A percentile compares a stretch with the other conserved stretches of the same genome.
Conservation (phyloP, 225 moss, liverwort and hornwort species). For the Pleurozium schreberi region DNA sequence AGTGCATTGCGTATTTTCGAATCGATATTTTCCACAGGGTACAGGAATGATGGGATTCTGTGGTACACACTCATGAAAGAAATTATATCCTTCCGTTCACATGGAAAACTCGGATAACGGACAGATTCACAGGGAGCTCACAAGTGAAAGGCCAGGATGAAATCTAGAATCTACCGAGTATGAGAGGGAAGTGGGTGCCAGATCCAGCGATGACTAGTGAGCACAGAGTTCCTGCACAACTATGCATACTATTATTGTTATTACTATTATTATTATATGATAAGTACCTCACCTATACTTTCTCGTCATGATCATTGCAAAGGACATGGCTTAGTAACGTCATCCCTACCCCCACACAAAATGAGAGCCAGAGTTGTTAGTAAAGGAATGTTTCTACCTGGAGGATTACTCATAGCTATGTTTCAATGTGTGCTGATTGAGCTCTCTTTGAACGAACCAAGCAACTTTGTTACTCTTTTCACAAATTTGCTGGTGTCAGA, state of each 20-base stretch:
- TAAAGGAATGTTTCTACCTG: background rate
- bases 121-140: conserved; percentile 2
- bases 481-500: background rate
- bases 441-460: background rate
- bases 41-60: background rate
- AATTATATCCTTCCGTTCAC: conserved; percentile 1
- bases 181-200: background rate
- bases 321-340: background rate
- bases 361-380: background rate
- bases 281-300: conserved; percentile 4
- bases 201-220: background rate
- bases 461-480: background rate
- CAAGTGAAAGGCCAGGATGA: conserved; percentile 1
- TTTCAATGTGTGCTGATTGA: background rate
- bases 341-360: background rate
- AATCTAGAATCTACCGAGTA: background rate
- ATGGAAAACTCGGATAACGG: background rate
- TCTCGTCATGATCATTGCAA: background rate
- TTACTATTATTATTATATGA: background rate
- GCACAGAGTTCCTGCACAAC: background rate
- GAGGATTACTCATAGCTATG: background rate
- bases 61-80: background rate
- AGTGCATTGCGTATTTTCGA: background rate
- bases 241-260: background rate
- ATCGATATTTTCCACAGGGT: background rate